These are phyloP conservation scores for Neopestalotiopsis sp. DNA, from an alignment of 2,329 filamentous ascomycete species.

Conservation along the genomic window DNA sequence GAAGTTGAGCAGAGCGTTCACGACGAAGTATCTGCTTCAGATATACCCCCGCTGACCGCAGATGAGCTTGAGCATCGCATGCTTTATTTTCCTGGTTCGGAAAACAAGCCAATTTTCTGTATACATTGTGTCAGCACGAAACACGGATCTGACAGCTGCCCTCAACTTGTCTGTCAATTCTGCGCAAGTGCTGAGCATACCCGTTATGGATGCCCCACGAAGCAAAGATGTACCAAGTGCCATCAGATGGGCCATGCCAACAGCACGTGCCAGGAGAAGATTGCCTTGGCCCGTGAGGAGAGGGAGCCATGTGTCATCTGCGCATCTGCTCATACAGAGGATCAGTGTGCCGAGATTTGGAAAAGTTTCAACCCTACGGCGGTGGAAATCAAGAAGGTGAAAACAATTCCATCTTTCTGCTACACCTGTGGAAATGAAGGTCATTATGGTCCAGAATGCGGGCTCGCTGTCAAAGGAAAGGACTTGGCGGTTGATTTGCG, in stretches of 20 bases:
- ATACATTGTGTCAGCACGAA: slow-evolving; percentile 54
- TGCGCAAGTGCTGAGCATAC: slow-evolving; percentile 54
- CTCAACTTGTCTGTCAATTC: slow-evolving; percentile 50
- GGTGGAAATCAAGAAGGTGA: slow-evolving; percentile 51
- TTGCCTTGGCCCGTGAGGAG: slow-evolving; percentile 56
- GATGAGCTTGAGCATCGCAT: slow-evolving; percentile 44
- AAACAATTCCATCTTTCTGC: slow-evolving; percentile 56
- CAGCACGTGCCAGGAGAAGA: slow-evolving; percentile 59
- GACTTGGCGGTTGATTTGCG: slow-evolving; percentile 37
- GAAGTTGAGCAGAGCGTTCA: not conserved
- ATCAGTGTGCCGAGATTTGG: slow-evolving; percentile 66
- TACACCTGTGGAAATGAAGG: slow-evolving; percentile 58
- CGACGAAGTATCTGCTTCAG: not conserved
- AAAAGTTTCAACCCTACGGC: slow-evolving; percentile 53
- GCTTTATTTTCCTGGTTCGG: slow-evolving; percentile 57
- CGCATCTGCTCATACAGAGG: slow-evolving; percentile 62
- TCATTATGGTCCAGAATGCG: slow-evolving; percentile 65
- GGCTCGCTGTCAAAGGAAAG: slow-evolving; percentile 29
- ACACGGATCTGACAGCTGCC: slow-evolving; percentile 52
- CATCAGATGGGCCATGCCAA: slow-evolving; percentile 64
- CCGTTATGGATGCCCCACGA: slow-evolving; percentile 54
- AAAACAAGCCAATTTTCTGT: slow-evolving; percentile 50
- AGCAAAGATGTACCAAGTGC: slow-evolving; percentile 62
- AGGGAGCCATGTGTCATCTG: slow-evolving; percentile 67
- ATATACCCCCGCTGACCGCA: slow-evolving; percentile 18